Conservation (phyloP, 192 early-diverging fungal genomes). For the Geosiphon pyriformis region DNA sequence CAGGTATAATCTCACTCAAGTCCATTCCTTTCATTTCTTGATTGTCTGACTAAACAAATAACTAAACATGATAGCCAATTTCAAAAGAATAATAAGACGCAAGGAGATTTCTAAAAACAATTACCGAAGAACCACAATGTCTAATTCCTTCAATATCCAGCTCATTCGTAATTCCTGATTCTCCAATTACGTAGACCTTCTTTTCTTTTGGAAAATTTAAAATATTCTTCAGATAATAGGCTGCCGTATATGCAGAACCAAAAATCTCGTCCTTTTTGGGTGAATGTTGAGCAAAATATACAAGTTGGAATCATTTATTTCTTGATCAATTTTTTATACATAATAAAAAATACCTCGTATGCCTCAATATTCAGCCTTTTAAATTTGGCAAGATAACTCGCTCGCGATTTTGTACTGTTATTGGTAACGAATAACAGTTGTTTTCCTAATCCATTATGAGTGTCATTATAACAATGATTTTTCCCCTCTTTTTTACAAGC, state of each 20-base stretch:
- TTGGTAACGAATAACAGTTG: constrained; percentile 95
- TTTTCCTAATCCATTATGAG: constrained; percentile 55
- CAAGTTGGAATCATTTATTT: no score
- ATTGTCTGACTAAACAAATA: constrained; percentile 26
- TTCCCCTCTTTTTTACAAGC: neutral
- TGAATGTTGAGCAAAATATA: no score
- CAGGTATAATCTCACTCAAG: constrained; percentile 52
- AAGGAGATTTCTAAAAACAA: neutral
- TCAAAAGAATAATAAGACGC: constrained; percentile 13
- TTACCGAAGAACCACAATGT: constrained; percentile 36
- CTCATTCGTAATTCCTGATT: constrained; percentile 83
- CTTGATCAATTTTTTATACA: no score
- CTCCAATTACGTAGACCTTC: constrained; percentile 89
- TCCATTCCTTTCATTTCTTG: constrained; percentile 46
- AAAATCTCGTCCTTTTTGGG: constrained; percentile 89
- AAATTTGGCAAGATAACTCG: constrained; percentile 79
- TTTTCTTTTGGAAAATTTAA: constrained; percentile 79
- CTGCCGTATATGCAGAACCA: constrained; percentile 86
- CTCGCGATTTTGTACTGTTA: constrained; percentile 89
- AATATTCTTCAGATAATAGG: constrained; percentile 84
- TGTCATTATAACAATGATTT: neutral
- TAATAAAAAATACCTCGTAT: constrained; percentile 53
- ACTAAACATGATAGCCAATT: neutral
- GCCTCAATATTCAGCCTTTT: constrained; percentile 73
- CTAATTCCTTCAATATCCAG: constrained; percentile 73